Conservation (phyloP, 2,329 filamentous ascomycete genomes). For the Epichloe uncinata region DNA sequence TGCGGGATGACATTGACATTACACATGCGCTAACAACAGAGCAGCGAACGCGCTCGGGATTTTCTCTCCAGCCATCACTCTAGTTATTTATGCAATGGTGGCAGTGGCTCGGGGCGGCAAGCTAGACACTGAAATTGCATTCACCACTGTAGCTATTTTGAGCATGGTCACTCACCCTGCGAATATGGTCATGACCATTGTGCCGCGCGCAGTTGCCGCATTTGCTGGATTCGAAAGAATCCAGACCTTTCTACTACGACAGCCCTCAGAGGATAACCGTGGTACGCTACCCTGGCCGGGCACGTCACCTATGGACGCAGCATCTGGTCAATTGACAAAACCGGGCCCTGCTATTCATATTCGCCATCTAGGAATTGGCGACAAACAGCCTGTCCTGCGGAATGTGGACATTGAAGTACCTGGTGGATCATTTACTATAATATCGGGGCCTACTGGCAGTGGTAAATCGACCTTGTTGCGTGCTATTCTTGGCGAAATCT, state of each 20-base stretch:
- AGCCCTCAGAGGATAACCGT: conserved; percentile 1
- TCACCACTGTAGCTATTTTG: conserved; percentile 26
- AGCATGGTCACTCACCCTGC: conserved; percentile 27
- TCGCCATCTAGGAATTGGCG: no score
- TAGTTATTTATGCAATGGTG: conserved; percentile 22
- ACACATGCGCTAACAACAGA: not conserved
- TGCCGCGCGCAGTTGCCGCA: conserved; percentile 20
- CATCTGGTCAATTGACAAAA: no score
- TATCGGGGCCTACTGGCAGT: conserved; percentile 14
- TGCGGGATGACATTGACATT: no score
- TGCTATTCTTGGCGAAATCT: conserved; percentile 10
- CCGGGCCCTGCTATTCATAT: no score
- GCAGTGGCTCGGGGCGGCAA: conserved; percentile 8
- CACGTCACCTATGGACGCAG: no score
- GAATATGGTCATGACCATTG: conserved; percentile 30
- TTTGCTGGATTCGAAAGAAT: conserved; percentile 25
- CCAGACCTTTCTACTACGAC: conserved; percentile 19
- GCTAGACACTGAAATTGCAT: conserved; percentile 24
- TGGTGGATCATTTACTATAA: conserved; percentile 12
- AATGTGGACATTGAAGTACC: not conserved
- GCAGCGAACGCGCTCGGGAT: conserved; percentile 28
- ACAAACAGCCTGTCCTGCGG: no score
- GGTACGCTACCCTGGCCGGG: conserved; percentile 2
- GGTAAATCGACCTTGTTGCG: conserved; percentile 16
- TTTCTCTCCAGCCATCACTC: conserved; percentile 25